Base-by-base conservation (phyloP, 768 basidiomycete genomes). In the Tylopilus intermedius region DNA sequence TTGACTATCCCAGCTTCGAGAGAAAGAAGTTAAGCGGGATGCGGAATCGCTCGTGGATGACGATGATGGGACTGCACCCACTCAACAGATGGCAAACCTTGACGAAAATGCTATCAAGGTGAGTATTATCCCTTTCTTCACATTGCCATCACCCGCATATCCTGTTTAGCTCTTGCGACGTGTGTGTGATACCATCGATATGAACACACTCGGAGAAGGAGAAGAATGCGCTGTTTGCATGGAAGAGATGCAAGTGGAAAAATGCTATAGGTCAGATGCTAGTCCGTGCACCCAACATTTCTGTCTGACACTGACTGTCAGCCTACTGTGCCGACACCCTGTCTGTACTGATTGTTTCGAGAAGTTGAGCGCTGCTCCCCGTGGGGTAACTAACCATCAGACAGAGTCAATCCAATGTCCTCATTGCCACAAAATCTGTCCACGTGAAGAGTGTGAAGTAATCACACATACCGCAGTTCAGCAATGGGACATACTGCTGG, bases 141-240 rank as follows among this genome's bases (percentile, higher is more conserved):
- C 13, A 10, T 40, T 15, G 14, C 2, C 14, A n/a, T 49, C 15
- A 15, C 26, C 33, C 50, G 37, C 21, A 43, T 15, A 18, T 46
- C 43, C 22, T 47, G 22, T 39, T 27, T 18, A 63, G 58, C 50
- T 58, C 32, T 39, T 65, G 48, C 55, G 56, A 45, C 14, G n/a
- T 22, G 14, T 57, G 38, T 60, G 55, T 22, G 50, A 62, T n/a
- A 46, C 49, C 41, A 53, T 59, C 14, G 60, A 54, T 33, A 63
- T 57, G 57, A 64, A 62, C 22, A 54, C 60, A 18, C 49, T 63
- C 33, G 63, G 45, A 26, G 58, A 62, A 33, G 52, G 27, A 40
- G 63, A 63, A 45, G 58, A 58, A 50, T 65, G 57, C 24, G 55
- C 53, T 24, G 18, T 65, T 24, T 65, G 60, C 38, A 51, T 62